These are phyloP conservation scores for Russula abietina DNA, from an alignment of 768 basidiomycete genomes.

Conservation along the genomic window DNA sequence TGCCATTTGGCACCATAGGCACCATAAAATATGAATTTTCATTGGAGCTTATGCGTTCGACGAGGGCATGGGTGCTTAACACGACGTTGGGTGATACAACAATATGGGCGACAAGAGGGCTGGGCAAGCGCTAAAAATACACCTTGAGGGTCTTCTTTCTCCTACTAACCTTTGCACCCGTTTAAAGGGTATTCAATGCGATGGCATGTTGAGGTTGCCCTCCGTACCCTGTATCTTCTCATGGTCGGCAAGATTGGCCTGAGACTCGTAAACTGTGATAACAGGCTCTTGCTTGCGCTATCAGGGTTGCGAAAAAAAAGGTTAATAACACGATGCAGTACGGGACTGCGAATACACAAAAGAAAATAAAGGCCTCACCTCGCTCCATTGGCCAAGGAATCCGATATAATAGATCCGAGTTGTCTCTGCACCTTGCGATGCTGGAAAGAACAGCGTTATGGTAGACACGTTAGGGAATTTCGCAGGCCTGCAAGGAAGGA, in stretches of 20 bases:
- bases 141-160: neutral
- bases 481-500: slow-evolving; percentile 49
- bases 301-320: neutral
- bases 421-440: slow-evolving; percentile 71
- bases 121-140: slow-evolving; percentile 8
- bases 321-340: neutral
- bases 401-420: slow-evolving; percentile 79
- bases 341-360: neutral
- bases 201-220: slow-evolving; percentile 47
- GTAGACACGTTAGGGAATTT: slow-evolving; percentile 82
- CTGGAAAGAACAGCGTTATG: slow-evolving; percentile 78
- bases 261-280: slow-evolving; percentile 82
- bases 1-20: neutral
- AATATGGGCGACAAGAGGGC: neutral
- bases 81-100: neutral
- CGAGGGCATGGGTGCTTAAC: neutral
- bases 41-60: neutral
- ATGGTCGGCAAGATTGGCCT: slow-evolving; percentile 85
- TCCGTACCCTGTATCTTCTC: slow-evolving; percentile 79
- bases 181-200: slow-evolving; percentile 26
- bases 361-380: slow-evolving; percentile 41
- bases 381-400: slow-evolving; percentile 74
- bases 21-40: neutral
- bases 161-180: neutral
- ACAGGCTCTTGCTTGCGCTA: slow-evolving; percentile 75